Percentiles rank a stretch among this genome's conserved stretches.
Conservation (phyloP, 331 rosid genomes). For the Ulmus americana region DNA sequence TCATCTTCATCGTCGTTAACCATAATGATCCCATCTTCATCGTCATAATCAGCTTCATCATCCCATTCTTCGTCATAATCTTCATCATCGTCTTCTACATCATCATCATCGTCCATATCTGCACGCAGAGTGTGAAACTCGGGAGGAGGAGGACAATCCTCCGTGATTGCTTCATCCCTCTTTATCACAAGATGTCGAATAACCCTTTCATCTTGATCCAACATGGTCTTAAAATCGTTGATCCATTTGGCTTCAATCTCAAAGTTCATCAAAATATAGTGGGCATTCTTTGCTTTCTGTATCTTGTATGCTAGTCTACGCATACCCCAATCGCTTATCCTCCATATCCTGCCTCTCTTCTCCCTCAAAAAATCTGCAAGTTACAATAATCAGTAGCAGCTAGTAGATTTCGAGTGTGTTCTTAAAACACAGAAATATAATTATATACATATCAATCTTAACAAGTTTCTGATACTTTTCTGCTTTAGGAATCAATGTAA, state of each 20-base stretch:
- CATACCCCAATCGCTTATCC: slow-evolving; percentile 89
- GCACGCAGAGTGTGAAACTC: slow-evolving; percentile 47
- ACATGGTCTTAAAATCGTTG: slow-evolving; percentile 73
- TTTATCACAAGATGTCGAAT: slow-evolving; percentile 80
- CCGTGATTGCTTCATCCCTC: slow-evolving; percentile 72
- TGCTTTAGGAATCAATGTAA: not conserved
- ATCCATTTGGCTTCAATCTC: slow-evolving; percentile 80
- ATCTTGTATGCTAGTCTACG: slow-evolving; percentile 81
- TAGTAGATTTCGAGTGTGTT: slow-evolving; percentile 2
- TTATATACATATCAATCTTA: too few species aligned
- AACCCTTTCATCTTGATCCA: slow-evolving; percentile 83
- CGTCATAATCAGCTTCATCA: slow-evolving; percentile 28
- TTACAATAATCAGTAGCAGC: slow-evolving; percentile 8
- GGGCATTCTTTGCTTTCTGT: slow-evolving; percentile 67
- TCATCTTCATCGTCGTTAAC: slow-evolving; percentile 9
- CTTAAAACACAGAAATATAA: too few species aligned
- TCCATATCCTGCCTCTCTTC: slow-evolving; percentile 85
- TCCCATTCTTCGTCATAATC: slow-evolving; percentile 34
- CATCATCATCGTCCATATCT: slow-evolving; percentile 39
- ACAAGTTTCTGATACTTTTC: not conserved
- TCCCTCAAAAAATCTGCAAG: slow-evolving; percentile 71
- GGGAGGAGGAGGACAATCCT: slow-evolving; percentile 88
- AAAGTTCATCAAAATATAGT: slow-evolving; percentile 76
- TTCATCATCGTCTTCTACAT: slow-evolving; percentile 27
- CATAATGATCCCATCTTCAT: slow-evolving; percentile 10